These are phyloP conservation scores for Monosporascus sp. DNA, from an alignment of 2,329 filamentous ascomycete genomes.

Conservation along the genomic window DNA sequence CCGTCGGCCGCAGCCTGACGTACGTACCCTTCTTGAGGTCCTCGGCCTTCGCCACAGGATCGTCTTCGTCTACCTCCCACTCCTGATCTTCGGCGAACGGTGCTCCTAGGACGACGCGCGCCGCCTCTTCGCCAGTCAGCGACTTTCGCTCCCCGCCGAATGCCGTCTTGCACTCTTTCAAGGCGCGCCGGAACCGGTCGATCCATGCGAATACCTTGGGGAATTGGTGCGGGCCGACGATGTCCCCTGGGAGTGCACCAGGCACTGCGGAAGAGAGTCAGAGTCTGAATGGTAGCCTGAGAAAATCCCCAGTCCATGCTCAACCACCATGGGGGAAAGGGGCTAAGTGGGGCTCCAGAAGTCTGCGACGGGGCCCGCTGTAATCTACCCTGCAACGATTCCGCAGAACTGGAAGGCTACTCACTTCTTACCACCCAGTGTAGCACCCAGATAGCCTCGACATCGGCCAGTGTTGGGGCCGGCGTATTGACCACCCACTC, in stretches of 20 bases:
- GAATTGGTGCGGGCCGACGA: constrained; percentile 47
- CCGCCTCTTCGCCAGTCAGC: constrained; percentile 50
- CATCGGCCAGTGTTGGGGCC: constrained; percentile 56
- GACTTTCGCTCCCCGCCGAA: constrained; percentile 29
- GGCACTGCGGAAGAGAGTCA: constrained; percentile 32
- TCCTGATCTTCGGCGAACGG: constrained; percentile 41
- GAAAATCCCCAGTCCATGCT: too few relatives aligned
- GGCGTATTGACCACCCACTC: constrained; percentile 54
- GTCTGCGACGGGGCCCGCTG: too few relatives aligned
- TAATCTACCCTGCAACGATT: constrained; percentile 29
- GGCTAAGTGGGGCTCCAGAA: too few relatives aligned
- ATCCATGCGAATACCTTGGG: constrained; percentile 62
- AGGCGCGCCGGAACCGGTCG: constrained; percentile 48
- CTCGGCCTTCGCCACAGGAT: constrained; percentile 40
- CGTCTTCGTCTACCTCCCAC: constrained; percentile 41
- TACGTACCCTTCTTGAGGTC: constrained; percentile 46
- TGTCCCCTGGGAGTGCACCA: constrained; percentile 46
- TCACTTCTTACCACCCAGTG: constrained; percentile 46
- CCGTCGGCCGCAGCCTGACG: constrained; percentile 57
- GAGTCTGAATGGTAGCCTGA: too few relatives aligned
- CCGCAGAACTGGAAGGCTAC: background rate
- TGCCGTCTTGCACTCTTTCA: constrained; percentile 26
- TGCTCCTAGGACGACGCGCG: constrained; percentile 38
- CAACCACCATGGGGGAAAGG: too few relatives aligned
- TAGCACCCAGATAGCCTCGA: constrained; percentile 64